Evolutionary conservation across 352 stramenopile species (phyloP).

Genomic region (Sclerospora graminicola): DNA sequence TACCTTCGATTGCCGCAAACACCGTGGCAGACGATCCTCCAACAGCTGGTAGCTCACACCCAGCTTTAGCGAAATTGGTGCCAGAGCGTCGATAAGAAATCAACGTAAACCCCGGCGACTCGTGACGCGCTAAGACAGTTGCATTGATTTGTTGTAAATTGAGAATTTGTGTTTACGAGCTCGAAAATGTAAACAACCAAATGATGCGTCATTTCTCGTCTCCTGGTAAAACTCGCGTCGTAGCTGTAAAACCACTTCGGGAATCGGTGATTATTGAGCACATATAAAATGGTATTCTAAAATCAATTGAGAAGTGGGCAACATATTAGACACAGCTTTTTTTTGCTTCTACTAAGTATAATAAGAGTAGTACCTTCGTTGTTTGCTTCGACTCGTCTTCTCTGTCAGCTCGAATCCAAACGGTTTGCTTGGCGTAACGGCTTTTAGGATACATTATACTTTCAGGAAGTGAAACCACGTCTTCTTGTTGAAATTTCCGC

Average conservation of each 20-base stretch:
- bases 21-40: not conserved
- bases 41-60: constrained; percentile 8
- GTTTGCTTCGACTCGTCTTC: constrained; percentile 29
- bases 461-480: constrained; percentile 9
- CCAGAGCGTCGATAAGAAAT: constrained; percentile 27
- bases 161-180: constrained; percentile 2
- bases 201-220: constrained; percentile 38
- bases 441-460: constrained; percentile 5
- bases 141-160: constrained; percentile 4
- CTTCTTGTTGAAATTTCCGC: constrained; percentile 11
- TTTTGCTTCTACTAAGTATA: not conserved
- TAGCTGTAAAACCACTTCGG: constrained; percentile 46
- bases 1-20: constrained; percentile 3
- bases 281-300: constrained; percentile 28
- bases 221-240: constrained; percentile 33
- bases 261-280: constrained; percentile 43
- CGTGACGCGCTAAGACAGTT: constrained; percentile 22
- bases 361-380: constrained; percentile 6
- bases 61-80: constrained; percentile 3
- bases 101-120: constrained; percentile 24
- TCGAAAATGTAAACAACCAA: constrained; percentile 32
- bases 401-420: constrained; percentile 29
- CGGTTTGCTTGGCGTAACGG: constrained; percentile 7
- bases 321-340: not conserved
- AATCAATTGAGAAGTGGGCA: not conserved